Conservation (phyloP, 306 rosid genomes). For the Gleditsia sinensis region DNA sequence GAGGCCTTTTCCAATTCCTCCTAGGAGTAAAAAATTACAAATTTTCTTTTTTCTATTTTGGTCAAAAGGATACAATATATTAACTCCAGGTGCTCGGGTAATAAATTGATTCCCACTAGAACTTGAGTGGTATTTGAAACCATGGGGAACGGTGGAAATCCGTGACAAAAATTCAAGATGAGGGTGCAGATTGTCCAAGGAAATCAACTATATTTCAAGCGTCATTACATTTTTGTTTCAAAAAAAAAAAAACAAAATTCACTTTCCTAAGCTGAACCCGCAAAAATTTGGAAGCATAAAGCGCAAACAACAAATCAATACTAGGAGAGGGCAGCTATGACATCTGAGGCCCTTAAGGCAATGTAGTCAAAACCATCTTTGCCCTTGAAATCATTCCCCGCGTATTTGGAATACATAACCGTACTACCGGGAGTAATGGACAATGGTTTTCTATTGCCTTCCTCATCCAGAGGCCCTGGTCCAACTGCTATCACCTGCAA, state of each 20-base stretch:
- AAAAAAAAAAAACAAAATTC: constrained; percentile 25
- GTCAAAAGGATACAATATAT: too few species aligned
- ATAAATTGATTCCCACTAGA: too few species aligned
- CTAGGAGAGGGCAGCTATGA: constrained; percentile 81
- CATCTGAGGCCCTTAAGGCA: constrained; percentile 70
- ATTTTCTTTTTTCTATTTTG: too few species aligned
- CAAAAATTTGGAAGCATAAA: constrained; percentile 21
- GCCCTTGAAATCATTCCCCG: constrained; percentile 84
- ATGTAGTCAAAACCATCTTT: constrained; percentile 85
- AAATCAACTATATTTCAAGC: constrained; percentile 31
- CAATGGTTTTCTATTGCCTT: constrained; percentile 70
- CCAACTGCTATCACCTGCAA: constrained; percentile 72
- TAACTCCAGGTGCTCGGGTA: too few species aligned
- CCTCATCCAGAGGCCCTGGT: constrained; percentile 70
- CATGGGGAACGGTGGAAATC: not conserved
- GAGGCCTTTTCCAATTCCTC: too few species aligned
- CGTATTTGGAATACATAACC: constrained; percentile 83
- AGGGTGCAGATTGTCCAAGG: constrained; percentile 5
- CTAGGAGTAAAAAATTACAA: too few species aligned
- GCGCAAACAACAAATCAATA: not conserved
- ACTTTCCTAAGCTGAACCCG: constrained; percentile 19
- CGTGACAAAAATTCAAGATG: not conserved
- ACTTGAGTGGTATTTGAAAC: not conserved
- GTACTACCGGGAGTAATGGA: constrained; percentile 56
- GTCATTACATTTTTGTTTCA: constrained; percentile 21